phyloP scores from a whole-genome alignment of 176 grass and related monocot genomes.

The Bromus sterilis region DNA sequence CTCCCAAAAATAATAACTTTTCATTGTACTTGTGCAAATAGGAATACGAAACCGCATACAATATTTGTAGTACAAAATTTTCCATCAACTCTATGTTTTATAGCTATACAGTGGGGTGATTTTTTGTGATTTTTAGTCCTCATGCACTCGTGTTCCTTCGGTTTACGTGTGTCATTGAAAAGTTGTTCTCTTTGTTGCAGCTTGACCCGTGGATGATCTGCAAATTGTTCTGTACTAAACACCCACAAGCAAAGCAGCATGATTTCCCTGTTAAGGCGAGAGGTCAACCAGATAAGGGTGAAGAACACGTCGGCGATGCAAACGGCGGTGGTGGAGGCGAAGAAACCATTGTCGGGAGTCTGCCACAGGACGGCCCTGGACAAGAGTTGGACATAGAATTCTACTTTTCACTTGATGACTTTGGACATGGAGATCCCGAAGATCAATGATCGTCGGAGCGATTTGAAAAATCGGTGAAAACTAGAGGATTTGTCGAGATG shows the following conservation, averaged over 20 bases:
- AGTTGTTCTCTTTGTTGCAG: neutral
- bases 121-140: neutral
- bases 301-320: neutral
- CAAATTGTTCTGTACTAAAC: neutral
- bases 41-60: too few relatives aligned
- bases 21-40: too few relatives aligned
- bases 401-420: neutral
- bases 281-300: neutral
- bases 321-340: neutral
- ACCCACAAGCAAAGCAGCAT: neutral
- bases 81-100: too few relatives aligned
- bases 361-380: neutral
- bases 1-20: too few relatives aligned
- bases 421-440: neutral
- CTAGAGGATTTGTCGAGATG: neutral
- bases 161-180: neutral
- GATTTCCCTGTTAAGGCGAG: neutral
- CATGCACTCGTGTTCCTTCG: neutral
- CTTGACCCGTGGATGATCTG: conserved; percentile 25
- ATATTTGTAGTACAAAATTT: too few relatives aligned
- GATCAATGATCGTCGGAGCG: neutral
- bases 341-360: neutral
- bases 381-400: neutral
- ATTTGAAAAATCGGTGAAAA: neutral
- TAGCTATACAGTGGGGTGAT: neutral